phyloP scores from a whole-genome alignment of 2,329 filamentous ascomycete species.

The Lizonia empirigonia region DNA sequence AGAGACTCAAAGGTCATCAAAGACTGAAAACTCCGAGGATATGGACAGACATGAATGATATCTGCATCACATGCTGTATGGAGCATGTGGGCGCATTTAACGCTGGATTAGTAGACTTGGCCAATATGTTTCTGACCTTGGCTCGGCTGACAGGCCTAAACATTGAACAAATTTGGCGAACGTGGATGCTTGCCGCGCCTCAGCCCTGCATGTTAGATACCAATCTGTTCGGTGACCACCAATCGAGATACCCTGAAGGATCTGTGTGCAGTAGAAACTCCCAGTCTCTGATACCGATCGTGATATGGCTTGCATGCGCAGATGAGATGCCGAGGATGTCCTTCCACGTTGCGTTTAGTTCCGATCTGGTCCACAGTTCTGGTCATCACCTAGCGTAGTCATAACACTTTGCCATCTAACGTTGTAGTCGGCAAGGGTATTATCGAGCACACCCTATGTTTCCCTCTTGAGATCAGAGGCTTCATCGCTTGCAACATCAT shows the following conservation, averaged over 20 bases:
- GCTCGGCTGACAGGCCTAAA: not conserved
- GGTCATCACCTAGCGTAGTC: not conserved
- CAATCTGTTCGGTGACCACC: not conserved
- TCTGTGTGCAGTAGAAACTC: not conserved
- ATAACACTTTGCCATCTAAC: not conserved
- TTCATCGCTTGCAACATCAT: not conserved
- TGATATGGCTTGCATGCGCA: not conserved
- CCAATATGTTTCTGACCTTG: not conserved
- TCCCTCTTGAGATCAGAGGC: not conserved
- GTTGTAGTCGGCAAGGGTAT: not conserved
- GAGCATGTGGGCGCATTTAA: not conserved
- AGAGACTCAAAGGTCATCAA: not conserved
- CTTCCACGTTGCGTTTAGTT: not conserved
- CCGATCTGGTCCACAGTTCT: not conserved
- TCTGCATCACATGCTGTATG: not conserved
- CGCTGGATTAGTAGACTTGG: not conserved
- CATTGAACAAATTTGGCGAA: not conserved
- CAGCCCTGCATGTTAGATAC: constrained; percentile 1
- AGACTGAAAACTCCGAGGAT: not conserved
- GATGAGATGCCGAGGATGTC: not conserved
- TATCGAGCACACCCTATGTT: not conserved
- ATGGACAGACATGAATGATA: not conserved
- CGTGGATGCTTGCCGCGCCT: not conserved
- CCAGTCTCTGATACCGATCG: not conserved
- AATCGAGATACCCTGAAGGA: not conserved